Base-by-base conservation (phyloP, 371 early-diverging fungal genomes). In the Mortierella sp. region DNA sequence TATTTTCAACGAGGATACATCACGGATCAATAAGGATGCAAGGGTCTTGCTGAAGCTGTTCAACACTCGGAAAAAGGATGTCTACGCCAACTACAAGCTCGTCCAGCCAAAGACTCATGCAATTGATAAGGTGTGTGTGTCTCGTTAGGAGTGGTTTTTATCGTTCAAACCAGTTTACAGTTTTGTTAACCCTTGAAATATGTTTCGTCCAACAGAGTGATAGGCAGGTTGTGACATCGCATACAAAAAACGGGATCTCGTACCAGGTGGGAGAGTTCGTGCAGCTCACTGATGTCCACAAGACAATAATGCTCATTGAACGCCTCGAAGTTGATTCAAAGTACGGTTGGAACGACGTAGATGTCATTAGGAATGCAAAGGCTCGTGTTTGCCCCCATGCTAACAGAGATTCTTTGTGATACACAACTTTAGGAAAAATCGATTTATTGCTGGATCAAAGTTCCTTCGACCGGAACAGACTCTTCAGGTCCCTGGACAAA, bases 1-100 rank as follows among this genome's bases (percentile, higher is more conserved):
- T 67, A 86, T 82, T 19, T 94, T 88, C 63, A 92, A 93, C 68
- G 92, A 91, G 69, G 84, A 87, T 28, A 84, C 84, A 9, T 92
- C 92, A 10, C 86, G 88, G 52, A 84, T 93, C 19, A 90, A 86
- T 66, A 82, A 88, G 42, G 89, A 90, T 46, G 91, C 91, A 21
- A 85, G 87, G 41, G 60, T 83, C 1, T 78, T 91, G 18, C 79
- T 80, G 47, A 79, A 74, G 48, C 45, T 80, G n/a, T 79, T 72
- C 61, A 79, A 72, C 54, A 61, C 68, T 3, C 56, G 65, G 24
- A 72, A 72, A 54, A 62, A 79, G 48, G 63, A 80, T 41, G 45
- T 86, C 61, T 69, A 67, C 26, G 54, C 74, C 3, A 60, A 81
- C 16, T 76, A 80, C n/a, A 67, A 76, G 42, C 64, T 69, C 1